A percentile compares a stretch with the other conserved stretches of the same genome.
Conservation (phyloP, 2,329 filamentous ascomycete species). For the Ceratocystiopsis brevicomis region DNA sequence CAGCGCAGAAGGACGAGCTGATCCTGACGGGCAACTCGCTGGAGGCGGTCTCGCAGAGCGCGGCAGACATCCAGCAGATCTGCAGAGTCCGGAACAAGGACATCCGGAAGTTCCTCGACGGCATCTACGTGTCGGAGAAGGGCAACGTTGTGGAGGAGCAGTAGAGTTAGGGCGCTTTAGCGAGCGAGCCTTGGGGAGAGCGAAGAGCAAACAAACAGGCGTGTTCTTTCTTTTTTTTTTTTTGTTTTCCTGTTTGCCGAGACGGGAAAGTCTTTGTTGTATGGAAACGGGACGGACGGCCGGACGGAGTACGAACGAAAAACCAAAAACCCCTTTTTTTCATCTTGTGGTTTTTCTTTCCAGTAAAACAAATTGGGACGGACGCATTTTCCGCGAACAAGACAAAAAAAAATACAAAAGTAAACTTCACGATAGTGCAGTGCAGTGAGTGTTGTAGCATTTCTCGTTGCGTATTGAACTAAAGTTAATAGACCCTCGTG, state of each 20-base stretch:
- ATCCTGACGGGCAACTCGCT: slow-evolving; percentile 84
- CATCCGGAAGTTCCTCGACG: slow-evolving; percentile 99
- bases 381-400: not conserved
- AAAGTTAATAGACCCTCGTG: no score
- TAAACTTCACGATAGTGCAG: no score
- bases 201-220: not conserved
- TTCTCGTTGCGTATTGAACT: no score
- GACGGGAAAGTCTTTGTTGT: not conserved
- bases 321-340: not conserved
- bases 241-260: not conserved
- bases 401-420: not conserved
- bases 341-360: no score
- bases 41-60: slow-evolving; percentile 92
- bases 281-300: not conserved
- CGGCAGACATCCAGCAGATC: slow-evolving; percentile 98
- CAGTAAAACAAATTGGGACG: not conserved
- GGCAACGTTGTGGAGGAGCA: slow-evolving; percentile 68
- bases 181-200: not conserved
- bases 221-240: no score
- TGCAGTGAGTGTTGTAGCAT: no score
- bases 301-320: not conserved
- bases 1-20: slow-evolving; percentile 95
- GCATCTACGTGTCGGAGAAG: slow-evolving; percentile 98
- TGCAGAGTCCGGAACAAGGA: slow-evolving; percentile 99
- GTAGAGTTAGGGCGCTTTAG: slow-evolving; percentile 18